Conservation (phyloP, 768 basidiomycete species). For the Agrocybe chaxingu region DNA sequence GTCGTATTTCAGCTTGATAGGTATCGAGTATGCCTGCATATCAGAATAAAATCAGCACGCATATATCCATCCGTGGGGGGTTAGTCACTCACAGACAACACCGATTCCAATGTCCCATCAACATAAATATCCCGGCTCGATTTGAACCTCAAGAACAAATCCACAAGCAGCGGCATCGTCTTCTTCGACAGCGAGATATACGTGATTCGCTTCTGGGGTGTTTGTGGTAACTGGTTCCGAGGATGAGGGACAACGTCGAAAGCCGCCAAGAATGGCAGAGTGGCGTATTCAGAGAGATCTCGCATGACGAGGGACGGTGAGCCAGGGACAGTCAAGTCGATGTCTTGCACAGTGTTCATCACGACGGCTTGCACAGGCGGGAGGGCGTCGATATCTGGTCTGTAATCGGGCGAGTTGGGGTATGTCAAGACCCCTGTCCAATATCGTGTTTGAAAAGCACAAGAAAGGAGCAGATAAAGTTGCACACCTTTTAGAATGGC, state of each 20-base stretch:
- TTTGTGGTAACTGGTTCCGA: slow-evolving; percentile 38
- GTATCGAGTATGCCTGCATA: slow-evolving; percentile 77
- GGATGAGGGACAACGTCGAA: slow-evolving; percentile 53
- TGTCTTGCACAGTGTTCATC: slow-evolving; percentile 61
- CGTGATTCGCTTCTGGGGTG: slow-evolving; percentile 66
- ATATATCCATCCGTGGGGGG: neutral
- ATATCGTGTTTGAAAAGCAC: slow-evolving; percentile 7
- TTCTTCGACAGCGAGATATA: slow-evolving; percentile 91
- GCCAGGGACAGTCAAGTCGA: slow-evolving; percentile 62
- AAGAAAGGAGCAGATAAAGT: slow-evolving; percentile 5
- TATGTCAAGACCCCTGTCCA: too few relatives aligned
- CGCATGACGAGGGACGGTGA: slow-evolving; percentile 72
- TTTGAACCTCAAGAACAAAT: slow-evolving; percentile 72
- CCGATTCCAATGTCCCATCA: slow-evolving; percentile 82
- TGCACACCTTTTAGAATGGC: slow-evolving; percentile 66
- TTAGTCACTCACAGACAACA: slow-evolving; percentile 59
- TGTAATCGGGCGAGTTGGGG: slow-evolving; percentile 69
- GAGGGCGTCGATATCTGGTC: slow-evolving; percentile 82
- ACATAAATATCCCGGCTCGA: slow-evolving; percentile 59
- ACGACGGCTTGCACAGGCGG: slow-evolving; percentile 75
- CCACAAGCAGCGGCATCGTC: slow-evolving; percentile 78
- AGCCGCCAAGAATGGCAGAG: slow-evolving; percentile 82
- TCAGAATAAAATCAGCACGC: neutral
- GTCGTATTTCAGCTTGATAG: slow-evolving; percentile 92
- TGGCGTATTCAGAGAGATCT: slow-evolving; percentile 83